Evolutionary conservation across 352 stramenopile genomes (phyloP).

Genomic region (Phytophthora agathidicida): DNA sequence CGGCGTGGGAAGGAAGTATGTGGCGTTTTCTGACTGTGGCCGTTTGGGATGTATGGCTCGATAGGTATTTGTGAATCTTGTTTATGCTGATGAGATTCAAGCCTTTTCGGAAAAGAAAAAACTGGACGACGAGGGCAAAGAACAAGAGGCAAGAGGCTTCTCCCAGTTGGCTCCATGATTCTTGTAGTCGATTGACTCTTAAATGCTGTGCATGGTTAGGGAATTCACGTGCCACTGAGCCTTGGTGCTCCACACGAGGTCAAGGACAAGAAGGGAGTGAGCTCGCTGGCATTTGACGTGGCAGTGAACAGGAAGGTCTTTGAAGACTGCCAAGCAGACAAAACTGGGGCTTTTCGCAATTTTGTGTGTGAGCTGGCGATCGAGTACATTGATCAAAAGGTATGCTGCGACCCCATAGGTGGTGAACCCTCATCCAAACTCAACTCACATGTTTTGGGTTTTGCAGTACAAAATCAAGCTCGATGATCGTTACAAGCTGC

Average conservation of each 20-base stretch:
- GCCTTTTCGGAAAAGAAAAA: constrained; percentile 83
- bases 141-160: constrained; percentile 57
- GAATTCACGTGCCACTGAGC: constrained; percentile 78
- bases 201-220: constrained; percentile 35
- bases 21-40: background rate
- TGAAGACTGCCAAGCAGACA: constrained; percentile 66
- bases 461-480: constrained; percentile 82
- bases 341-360: constrained; percentile 73
- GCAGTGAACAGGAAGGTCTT: constrained; percentile 82
- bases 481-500: constrained; percentile 79
- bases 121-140: constrained; percentile 71
- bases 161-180: background rate
- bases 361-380: constrained; percentile 86
- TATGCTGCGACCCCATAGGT: constrained; percentile 12
- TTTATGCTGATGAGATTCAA: constrained; percentile 71
- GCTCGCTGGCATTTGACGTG: constrained; percentile 75
- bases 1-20: too few species aligned
- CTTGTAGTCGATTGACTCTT: background rate
- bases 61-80: constrained; percentile 86
- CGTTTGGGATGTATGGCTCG: background rate
- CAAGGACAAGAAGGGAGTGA: constrained; percentile 71
- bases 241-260: constrained; percentile 74
- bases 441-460: background rate
- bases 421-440: too few species aligned
- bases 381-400: constrained; percentile 86